phyloP scores from a whole-genome alignment of 2,329 filamentous ascomycete species.

The Aspergillus sp. region DNA sequence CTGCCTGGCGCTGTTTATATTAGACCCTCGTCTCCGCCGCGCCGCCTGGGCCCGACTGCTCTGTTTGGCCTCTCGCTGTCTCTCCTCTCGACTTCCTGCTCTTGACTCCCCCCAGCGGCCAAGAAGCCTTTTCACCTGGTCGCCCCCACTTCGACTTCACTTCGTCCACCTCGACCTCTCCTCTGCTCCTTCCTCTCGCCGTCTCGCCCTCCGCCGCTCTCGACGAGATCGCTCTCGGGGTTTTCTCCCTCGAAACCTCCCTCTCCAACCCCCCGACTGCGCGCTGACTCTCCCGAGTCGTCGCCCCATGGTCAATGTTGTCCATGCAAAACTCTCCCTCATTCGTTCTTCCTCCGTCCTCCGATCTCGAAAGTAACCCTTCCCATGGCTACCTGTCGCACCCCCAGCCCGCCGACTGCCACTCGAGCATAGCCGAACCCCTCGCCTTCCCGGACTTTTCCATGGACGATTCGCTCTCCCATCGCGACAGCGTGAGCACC shows the following conservation, averaged over 20 bases:
- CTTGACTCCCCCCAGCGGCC: not conserved
- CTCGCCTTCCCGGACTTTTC: conserved; percentile 25
- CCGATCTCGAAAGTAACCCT: conserved; percentile 20
- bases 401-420: conserved; percentile 14
- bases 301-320: conserved; percentile 34
- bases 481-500: conserved; percentile 32
- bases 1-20: not conserved
- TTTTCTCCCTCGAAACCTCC: not conserved
- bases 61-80: not conserved
- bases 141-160: conserved; percentile 14
- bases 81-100: not conserved
- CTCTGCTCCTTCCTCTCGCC: not conserved
- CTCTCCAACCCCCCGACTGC: not conserved
- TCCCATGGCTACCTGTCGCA: conserved; percentile 11
- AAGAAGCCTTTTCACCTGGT: conserved; percentile 3
- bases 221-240: not conserved
- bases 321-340: conserved; percentile 39
- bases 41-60: not conserved
- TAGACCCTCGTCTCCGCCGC: not conserved
- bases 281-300: conserved; percentile 1
- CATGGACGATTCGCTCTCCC: conserved; percentile 30
- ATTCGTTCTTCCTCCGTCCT: conserved; percentile 24
- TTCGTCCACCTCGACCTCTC: not conserved
- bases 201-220: not conserved
- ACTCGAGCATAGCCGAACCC: conserved; percentile 25